Percentiles rank a stretch among this genome's conserved stretches.
Conservation (phyloP, 371 early-diverging fungal genomes). For the Apophysomyces variabilis region DNA sequence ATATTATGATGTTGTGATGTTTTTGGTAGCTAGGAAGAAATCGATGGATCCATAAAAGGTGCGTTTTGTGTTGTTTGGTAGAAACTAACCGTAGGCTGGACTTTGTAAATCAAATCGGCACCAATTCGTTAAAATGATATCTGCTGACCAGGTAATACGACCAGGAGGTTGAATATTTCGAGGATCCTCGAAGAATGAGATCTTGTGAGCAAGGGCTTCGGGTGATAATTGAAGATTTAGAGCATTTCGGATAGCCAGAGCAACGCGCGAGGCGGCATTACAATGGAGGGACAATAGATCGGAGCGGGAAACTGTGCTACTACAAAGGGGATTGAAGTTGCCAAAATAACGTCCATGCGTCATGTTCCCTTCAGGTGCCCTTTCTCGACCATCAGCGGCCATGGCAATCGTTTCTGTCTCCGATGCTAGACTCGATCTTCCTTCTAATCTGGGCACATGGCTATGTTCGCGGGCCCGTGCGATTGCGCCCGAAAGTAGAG, state of each 20-base stretch:
- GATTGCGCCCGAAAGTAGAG: conserved; percentile 38
- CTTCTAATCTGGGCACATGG: conserved; percentile 33
- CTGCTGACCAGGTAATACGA: conserved; percentile 41
- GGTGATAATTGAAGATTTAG: conserved; percentile 34
- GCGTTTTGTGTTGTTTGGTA: too few species aligned
- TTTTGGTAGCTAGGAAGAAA: too few species aligned
- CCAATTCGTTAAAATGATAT: conserved; percentile 50
- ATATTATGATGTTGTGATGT: too few species aligned
- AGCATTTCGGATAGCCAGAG: conserved; percentile 38
- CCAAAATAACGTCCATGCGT: conserved; percentile 37
- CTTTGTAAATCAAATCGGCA: conserved; percentile 47
- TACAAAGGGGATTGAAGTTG: conserved; percentile 45
- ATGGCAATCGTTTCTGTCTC: conserved; percentile 36
- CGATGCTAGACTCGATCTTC: conserved; percentile 33
- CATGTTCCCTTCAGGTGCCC: conserved; percentile 38
- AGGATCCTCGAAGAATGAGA: conserved; percentile 42
- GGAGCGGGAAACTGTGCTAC: conserved; percentile 27
- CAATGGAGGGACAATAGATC: conserved; percentile 31
- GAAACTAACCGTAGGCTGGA: conserved; percentile 14
- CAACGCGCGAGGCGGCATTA: conserved; percentile 34
- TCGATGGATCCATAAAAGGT: too few species aligned
- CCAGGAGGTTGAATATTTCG: not conserved
- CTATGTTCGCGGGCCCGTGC: conserved; percentile 42
- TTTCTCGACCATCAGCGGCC: conserved; percentile 49
- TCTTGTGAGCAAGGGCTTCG: conserved; percentile 36